Percentiles rank a stretch among this genome's conserved stretches.
phyloP scores from a whole-genome alignment of 1,139 yeast genomes.

The Pichia terricola region DNA sequence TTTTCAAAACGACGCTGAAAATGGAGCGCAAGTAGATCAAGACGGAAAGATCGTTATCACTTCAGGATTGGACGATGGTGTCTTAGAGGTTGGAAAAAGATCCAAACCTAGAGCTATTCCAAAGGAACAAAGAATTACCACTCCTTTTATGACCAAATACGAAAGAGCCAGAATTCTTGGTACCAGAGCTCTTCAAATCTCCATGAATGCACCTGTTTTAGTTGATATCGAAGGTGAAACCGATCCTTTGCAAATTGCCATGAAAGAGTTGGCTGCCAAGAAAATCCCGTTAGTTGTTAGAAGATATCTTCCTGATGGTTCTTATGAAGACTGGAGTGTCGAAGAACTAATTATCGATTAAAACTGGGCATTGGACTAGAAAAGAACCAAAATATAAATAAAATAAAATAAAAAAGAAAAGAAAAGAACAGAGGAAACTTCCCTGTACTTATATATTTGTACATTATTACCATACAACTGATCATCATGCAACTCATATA shows the following conservation, averaged over 20 bases:
- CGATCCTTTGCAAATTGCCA: conserved; percentile 96
- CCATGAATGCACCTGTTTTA: conserved; percentile 96
- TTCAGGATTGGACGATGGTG: conserved; percentile 56
- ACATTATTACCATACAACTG: no score
- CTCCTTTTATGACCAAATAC: conserved; percentile 98
- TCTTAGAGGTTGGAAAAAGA: conserved; percentile 43
- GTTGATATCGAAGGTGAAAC: conserved; percentile 98
- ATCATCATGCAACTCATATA: no score
- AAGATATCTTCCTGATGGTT: conserved; percentile 93
- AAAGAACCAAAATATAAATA: not conserved
- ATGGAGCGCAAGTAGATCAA: conserved; percentile 56
- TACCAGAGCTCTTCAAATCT: conserved; percentile 90
- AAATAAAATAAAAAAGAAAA: not conserved
- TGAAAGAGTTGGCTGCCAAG: conserved; percentile 91
- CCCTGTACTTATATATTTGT: no score
- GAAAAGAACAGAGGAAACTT: not conserved
- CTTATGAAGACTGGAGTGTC: conserved; percentile 98
- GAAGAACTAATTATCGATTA: conserved; percentile 92
- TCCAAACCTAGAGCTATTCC: conserved; percentile 81
- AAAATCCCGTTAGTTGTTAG: conserved; percentile 93
- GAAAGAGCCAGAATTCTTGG: conserved; percentile 96
- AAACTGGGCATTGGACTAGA: not conserved
- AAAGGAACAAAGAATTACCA: conserved; percentile 79
- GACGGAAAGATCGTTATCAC: conserved; percentile 19
- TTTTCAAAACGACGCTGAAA: conserved; percentile 50